phyloP scores from a whole-genome alignment of 2,329 filamentous ascomycete genomes.

The Phyllosticta citrichinensis region DNA sequence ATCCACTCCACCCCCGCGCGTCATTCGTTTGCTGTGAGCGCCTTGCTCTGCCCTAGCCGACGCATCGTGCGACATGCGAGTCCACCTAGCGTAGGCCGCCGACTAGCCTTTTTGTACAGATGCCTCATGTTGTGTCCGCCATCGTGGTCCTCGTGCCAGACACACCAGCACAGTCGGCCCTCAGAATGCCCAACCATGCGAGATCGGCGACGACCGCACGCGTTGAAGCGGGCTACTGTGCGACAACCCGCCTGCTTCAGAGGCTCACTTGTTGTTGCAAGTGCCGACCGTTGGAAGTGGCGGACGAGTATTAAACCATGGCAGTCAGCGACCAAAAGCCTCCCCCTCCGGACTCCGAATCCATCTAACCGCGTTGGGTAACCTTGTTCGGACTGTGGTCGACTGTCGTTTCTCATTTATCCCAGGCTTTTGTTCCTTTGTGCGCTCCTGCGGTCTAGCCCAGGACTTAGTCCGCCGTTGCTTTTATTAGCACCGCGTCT shows the following conservation, averaged over 20 bases:
- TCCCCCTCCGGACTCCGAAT: not conserved
- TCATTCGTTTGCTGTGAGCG: not conserved
- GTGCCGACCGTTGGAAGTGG: not conserved
- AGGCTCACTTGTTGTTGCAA: not conserved
- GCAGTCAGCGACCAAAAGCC: not conserved
- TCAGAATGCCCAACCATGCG: not conserved
- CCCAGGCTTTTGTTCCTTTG: not conserved
- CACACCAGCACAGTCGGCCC: not conserved
- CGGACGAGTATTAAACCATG: not conserved
- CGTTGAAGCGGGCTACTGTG: not conserved
- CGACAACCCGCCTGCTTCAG: not conserved
- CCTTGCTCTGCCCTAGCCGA: not conserved
- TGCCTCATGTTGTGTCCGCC: not conserved
- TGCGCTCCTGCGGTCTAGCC: not conserved
- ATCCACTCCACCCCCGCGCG: not conserved
- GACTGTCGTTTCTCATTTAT: not conserved
- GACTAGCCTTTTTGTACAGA: not conserved
- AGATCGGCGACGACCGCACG: not conserved
- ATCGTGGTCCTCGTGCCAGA: not conserved
- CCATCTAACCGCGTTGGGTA: not conserved
- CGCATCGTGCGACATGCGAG: not conserved
- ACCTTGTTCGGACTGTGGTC: not conserved
- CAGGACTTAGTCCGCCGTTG: not conserved
- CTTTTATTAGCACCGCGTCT: not conserved
- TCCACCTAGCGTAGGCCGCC: not conserved